Base-by-base conservation (phyloP, 768 basidiomycete species). In the Pisolithus marmoratus region DNA sequence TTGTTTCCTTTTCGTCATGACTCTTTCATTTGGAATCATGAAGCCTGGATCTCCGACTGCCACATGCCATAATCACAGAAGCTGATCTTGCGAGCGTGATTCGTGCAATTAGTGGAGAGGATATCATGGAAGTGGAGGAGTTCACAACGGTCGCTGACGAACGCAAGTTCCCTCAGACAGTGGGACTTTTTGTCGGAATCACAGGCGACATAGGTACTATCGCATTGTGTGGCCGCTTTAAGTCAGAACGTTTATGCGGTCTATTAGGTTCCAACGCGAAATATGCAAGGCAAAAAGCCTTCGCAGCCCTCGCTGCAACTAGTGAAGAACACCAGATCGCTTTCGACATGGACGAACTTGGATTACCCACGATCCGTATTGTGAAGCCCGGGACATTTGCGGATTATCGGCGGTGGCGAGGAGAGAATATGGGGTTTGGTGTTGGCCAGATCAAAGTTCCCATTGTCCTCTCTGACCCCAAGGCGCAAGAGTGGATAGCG, bases 371-470 rank as follows among this genome's bases (percentile, higher is more conserved):
- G 4, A 42, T 57, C n/a, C 41, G 53, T n/a, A 20, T 57, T 11
- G 45, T 57, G 20, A 38, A 37, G 11, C 48, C 23, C 7, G 53
- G 53, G 2, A 51, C 56, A 2, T 54, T 57, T 24, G 26, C 17
- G 5, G 56, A 57, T 23, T 57, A 37, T 9, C 45, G 53, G 22
- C 38, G 17, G 23, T 40, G 53, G 56, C 47, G 40, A 42, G 27
- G 40, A 14, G 38, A 51, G 6, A 23, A 24, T 27, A 8, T 36
- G 15, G 37, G 29, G 2, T 19, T 27, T 8, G 41, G 48, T 17
- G 49, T 43, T 27, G 41, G 40, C 22, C 53, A 54, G 22, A 48
- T 47, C 38, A 51, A 57, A 34, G 46, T 57, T 17, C 56, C 56
- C 1, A 40, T 45, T 15, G 38, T 57, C 3, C 29, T 54, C 12